These are phyloP conservation scores for Sungouiella thailandica DNA, from an alignment of 805 yeast species.

Conservation along the genomic window DNA sequence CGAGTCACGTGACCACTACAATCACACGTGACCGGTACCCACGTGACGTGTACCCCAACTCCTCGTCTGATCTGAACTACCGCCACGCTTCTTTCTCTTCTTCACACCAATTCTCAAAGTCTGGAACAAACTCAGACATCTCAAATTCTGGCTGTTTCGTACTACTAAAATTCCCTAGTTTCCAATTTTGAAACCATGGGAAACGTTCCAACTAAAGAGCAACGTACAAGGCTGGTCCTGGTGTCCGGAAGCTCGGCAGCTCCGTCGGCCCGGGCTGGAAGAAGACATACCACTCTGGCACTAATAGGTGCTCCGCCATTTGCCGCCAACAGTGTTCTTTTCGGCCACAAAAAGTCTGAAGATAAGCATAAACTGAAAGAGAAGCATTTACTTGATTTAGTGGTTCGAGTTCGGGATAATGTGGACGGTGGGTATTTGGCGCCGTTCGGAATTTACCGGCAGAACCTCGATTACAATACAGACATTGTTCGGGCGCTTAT, in stretches of 20 bases:
- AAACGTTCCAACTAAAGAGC: conserved; percentile 40
- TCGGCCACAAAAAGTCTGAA: conserved; percentile 17
- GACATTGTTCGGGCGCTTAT: conserved; percentile 69
- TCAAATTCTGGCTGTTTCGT: too few species aligned
- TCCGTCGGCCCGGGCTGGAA: too few species aligned
- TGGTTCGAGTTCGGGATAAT: conserved; percentile 58
- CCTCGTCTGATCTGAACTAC: too few species aligned
- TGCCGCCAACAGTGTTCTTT: conserved; percentile 6
- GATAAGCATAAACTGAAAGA: conserved; percentile 51
- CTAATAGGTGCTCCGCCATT: not conserved
- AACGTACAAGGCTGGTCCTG: too few species aligned
- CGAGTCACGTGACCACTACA: too few species aligned
- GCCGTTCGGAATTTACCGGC: conserved; percentile 83
- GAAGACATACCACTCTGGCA: conserved; percentile 12
- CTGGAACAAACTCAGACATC: too few species aligned
- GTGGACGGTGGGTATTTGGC: conserved; percentile 95
- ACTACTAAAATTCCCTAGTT: too few species aligned
- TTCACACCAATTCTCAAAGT: too few species aligned
- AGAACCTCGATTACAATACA: conserved; percentile 69
- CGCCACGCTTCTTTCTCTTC: too few species aligned
- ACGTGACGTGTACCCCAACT: too few species aligned
- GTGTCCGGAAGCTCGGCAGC: too few species aligned
- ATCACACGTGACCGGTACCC: too few species aligned
- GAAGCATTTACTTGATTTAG: conserved; percentile 48
- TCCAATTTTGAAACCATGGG: conserved; percentile 31